These are phyloP conservation scores for Schizosaccharomyces osmophilus DNA, from an alignment of 805 yeast species.

Conservation along the genomic window DNA sequence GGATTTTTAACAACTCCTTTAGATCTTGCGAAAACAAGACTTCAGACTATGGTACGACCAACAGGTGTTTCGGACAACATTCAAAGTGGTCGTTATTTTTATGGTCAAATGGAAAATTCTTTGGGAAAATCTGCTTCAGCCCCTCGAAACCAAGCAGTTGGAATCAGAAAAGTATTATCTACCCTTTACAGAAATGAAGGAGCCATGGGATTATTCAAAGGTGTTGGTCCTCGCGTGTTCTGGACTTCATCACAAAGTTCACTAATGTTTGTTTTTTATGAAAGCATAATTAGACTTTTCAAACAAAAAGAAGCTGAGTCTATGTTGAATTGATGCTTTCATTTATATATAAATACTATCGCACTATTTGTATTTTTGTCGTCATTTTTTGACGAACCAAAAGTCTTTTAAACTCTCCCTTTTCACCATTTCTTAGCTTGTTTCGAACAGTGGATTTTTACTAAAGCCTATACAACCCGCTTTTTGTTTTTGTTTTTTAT, in stretches of 20 bases:
- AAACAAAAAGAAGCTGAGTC: not conserved
- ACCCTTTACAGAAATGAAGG: constrained; percentile 55
- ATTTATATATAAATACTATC: not conserved
- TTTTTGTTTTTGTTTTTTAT: too few relatives aligned
- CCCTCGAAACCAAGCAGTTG: constrained; percentile 13
- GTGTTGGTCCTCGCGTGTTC: constrained; percentile 86
- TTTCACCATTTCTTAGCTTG: too few relatives aligned
- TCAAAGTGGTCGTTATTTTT: constrained; percentile 11
- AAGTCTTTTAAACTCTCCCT: too few relatives aligned
- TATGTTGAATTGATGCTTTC: not conserved
- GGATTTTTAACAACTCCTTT: constrained; percentile 75
- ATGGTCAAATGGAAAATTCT: constrained; percentile 8
- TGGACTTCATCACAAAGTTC: constrained; percentile 95
- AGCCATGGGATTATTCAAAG: constrained; percentile 54
- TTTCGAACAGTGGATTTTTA: too few relatives aligned
- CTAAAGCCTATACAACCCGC: too few relatives aligned
- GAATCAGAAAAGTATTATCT: constrained; percentile 27
- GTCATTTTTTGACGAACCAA: too few relatives aligned
- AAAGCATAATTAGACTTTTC: constrained; percentile 22
- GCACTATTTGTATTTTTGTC: too few relatives aligned
- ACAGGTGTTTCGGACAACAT: constrained; percentile 1
- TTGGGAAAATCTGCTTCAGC: constrained; percentile 5
- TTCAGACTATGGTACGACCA: constrained; percentile 33
- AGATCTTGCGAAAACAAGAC: constrained; percentile 67
- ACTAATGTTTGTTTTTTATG: constrained; percentile 75